A percentile compares a stretch with the other conserved stretches of the same genome.
Evolutionary conservation across 441 rosid genomes (phyloP).

Genomic region (Aleurites moluccanus): DNA sequence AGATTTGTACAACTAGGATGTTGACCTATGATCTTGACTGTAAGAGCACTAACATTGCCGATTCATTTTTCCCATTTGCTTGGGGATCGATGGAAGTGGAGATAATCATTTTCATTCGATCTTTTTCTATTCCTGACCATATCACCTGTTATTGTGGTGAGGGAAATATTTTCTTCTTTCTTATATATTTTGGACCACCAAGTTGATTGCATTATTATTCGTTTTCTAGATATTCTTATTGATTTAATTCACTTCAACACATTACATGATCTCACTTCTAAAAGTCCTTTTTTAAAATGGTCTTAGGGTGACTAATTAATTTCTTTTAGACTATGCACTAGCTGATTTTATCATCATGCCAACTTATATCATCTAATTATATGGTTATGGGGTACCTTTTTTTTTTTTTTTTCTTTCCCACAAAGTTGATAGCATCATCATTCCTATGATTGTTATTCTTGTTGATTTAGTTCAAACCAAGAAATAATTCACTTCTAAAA

Average conservation of each 20-base stretch:
- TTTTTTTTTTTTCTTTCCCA: not conserved
- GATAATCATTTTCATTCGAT: conserved; percentile 23
- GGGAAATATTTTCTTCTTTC: not conserved
- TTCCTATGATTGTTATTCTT: not conserved
- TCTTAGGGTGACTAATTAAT: not conserved
- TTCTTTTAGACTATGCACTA: not conserved
- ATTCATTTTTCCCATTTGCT: conserved; percentile 23
- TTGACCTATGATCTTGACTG: not conserved
- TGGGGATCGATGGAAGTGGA: conserved; percentile 30
- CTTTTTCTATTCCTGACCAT: not conserved
- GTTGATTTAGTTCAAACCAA: not conserved
- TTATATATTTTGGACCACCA: not conserved
- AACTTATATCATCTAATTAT: too few species aligned
- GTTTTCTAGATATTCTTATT: not conserved
- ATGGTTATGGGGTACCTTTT: too few species aligned
- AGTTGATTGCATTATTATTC: conserved; percentile 6
- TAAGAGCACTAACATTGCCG: not conserved
- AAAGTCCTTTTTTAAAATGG: not conserved
- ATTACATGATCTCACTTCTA: not conserved
- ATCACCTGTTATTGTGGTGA: not conserved
- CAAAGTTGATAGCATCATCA: conserved; percentile 3
- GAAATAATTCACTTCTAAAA: not conserved
- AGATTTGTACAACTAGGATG: not conserved
- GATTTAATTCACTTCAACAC: not conserved
- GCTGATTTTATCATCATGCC: not conserved